Conservation (phyloP, 1,139 yeast genomes). For the Sugiyamaella paludigena region DNA sequence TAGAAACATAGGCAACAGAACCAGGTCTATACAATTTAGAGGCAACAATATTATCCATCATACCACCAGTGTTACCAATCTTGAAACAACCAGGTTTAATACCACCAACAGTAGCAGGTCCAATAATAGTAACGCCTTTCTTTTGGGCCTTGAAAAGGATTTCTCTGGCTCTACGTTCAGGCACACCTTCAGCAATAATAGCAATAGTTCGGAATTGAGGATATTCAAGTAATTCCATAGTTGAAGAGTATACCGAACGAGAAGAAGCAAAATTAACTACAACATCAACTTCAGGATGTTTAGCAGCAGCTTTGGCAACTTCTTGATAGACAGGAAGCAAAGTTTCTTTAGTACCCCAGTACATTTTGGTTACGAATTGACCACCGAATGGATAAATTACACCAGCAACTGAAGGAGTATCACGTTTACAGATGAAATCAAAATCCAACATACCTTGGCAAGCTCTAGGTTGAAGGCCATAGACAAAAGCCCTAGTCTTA, state of each 20-base stretch:
- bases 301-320: conserved; percentile 42
- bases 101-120: conserved; percentile 51
- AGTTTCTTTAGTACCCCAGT: conserved; percentile 51
- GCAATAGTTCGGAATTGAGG: conserved; percentile 49
- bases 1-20: conserved; percentile 48
- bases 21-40: conserved; percentile 50
- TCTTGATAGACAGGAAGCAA: conserved; percentile 47
- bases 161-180: conserved; percentile 50
- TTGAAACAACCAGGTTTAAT: conserved; percentile 51
- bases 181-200: conserved; percentile 50
- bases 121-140: conserved; percentile 48
- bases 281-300: conserved; percentile 49
- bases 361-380: conserved; percentile 47
- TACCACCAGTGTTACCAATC: conserved; percentile 51
- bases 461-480: conserved; percentile 46
- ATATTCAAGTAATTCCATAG: conserved; percentile 47
- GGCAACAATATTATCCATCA: conserved; percentile 51
- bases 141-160: conserved; percentile 44
- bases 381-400: conserved; percentile 49
- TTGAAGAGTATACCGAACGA: conserved; percentile 47
- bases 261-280: conserved; percentile 50
- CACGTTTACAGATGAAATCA: conserved; percentile 47
- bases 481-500: conserved; percentile 46
- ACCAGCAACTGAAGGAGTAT: conserved; percentile 48
- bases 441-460: conserved; percentile 51